Evolutionary conservation across 257 asterid species (phyloP).

Genomic region (Solanum tarijense): DNA sequence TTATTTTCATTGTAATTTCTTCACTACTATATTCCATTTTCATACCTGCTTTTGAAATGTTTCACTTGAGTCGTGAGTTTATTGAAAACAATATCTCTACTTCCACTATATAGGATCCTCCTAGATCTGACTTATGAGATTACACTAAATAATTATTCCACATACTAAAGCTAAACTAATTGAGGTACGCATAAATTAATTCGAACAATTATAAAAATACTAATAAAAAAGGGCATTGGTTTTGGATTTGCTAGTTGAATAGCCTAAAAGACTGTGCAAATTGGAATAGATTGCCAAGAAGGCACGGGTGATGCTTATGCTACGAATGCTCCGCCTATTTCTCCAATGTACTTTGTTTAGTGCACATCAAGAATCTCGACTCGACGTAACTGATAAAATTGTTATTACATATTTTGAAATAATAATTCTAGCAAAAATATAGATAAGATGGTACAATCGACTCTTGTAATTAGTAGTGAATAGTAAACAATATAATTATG

Average conservation of each 20-base stretch:
- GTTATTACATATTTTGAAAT: neutral
- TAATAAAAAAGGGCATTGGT: neutral
- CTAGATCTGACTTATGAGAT: neutral
- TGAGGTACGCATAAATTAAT: rapidly evolving
- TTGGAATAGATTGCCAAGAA: constrained; percentile 12
- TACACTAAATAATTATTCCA: neutral
- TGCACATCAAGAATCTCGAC: neutral
- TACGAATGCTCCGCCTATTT: constrained; percentile 21
- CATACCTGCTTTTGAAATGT: neutral
- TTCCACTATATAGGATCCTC: neutral
- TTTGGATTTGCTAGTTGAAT: neutral
- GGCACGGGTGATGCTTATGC: constrained; percentile 23
- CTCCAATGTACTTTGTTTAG: constrained; percentile 15
- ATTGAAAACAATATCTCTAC: neutral
- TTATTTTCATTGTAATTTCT: neutral
- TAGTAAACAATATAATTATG: neutral
- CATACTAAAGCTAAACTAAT: neutral
- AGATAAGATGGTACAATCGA: neutral
- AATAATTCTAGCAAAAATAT: neutral
- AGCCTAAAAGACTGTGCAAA: constrained; percentile 17
- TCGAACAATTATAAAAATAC: neutral
- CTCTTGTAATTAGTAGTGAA: neutral
- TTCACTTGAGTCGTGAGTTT: neutral
- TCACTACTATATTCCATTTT: neutral
- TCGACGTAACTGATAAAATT: neutral